A percentile compares a stretch with the other conserved stretches of the same genome.
These are phyloP conservation scores for Populus davidiana DNA, from an alignment of 345 rosid genomes.

Conservation along the genomic window DNA sequence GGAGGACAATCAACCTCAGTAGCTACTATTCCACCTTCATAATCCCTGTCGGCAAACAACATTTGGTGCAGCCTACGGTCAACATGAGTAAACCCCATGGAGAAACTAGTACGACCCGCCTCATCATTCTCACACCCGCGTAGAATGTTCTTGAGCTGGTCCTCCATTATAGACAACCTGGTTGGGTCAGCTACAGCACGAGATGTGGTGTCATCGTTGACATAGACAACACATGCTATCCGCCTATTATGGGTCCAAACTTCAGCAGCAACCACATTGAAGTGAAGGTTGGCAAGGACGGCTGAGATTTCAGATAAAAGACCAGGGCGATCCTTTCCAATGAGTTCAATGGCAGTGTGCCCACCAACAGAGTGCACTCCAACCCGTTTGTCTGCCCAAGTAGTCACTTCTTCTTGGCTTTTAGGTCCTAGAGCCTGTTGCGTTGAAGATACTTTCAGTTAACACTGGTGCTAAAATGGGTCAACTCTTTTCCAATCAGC, in stretches of 20 bases:
- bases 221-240: conserved; percentile 79
- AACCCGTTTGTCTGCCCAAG: conserved; percentile 65
- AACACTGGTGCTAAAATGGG: background rate
- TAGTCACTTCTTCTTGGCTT: conserved; percentile 46
- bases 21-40: conserved; percentile 51
- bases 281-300: conserved; percentile 65
- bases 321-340: conserved; percentile 84
- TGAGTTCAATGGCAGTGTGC: conserved; percentile 84
- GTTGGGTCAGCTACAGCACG: conserved; percentile 58
- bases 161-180: conserved; percentile 65
- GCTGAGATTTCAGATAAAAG: conserved; percentile 84
- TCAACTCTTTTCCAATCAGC: background rate
- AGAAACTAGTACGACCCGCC: conserved; percentile 61
- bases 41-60: conserved; percentile 91
- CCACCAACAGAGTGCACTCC: conserved; percentile 80
- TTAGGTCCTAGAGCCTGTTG: conserved; percentile 79
- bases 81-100: conserved; percentile 81
- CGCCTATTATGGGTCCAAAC: conserved; percentile 90
- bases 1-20: conserved; percentile 40
- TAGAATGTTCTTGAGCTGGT: conserved; percentile 69
- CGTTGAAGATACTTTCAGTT: background rate
- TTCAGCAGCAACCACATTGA: conserved; percentile 83
- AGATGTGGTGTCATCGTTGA: conserved; percentile 57
- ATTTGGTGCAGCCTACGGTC: conserved; percentile 92
- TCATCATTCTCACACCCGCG: conserved; percentile 72